Evolutionary conservation across 192 early-diverging fungal species (phyloP).

Genomic region (Podila epicladia): DNA sequence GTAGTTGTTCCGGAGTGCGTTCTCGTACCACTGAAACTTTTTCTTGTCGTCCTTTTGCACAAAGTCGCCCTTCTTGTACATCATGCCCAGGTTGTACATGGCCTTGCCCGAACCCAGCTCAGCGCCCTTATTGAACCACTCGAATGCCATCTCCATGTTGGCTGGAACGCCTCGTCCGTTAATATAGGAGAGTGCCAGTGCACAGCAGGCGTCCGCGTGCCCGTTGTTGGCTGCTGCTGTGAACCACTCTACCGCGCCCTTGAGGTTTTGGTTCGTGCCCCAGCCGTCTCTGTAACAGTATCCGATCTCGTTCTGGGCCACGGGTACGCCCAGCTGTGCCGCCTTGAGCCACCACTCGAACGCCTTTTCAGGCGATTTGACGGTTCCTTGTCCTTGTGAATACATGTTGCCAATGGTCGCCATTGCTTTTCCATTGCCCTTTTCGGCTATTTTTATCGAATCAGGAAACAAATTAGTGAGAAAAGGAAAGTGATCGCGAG

Average conservation of each 20-base stretch:
- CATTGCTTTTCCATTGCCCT: constrained; percentile 52
- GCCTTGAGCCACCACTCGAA: constrained; percentile 66
- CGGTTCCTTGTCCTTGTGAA: constrained; percentile 45
- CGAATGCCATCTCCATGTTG: constrained; percentile 65
- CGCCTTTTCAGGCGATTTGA: constrained; percentile 55
- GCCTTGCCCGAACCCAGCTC: constrained; percentile 67
- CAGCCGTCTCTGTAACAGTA: constrained; percentile 73
- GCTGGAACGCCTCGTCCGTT: constrained; percentile 74
- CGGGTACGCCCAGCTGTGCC: constrained; percentile 57
- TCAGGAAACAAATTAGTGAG: no score
- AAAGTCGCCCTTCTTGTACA: constrained; percentile 72
- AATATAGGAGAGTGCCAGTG: constrained; percentile 81
- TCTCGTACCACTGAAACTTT: constrained; percentile 68
- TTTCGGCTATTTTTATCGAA: constrained; percentile 28
- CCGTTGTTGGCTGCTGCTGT: constrained; percentile 69
- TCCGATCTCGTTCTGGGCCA: constrained; percentile 61
- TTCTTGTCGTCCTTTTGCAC: constrained; percentile 56
- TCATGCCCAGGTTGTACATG: constrained; percentile 81
- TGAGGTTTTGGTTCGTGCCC: constrained; percentile 56
- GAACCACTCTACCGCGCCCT: constrained; percentile 70
- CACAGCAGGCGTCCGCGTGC: constrained; percentile 82
- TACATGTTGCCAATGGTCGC: constrained; percentile 50
- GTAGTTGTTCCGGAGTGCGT: constrained; percentile 68
- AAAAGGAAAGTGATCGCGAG: no score
- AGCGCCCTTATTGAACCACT: constrained; percentile 73